Base-by-base conservation (phyloP, 305 asterid genomes). In the Withania somnifera region DNA sequence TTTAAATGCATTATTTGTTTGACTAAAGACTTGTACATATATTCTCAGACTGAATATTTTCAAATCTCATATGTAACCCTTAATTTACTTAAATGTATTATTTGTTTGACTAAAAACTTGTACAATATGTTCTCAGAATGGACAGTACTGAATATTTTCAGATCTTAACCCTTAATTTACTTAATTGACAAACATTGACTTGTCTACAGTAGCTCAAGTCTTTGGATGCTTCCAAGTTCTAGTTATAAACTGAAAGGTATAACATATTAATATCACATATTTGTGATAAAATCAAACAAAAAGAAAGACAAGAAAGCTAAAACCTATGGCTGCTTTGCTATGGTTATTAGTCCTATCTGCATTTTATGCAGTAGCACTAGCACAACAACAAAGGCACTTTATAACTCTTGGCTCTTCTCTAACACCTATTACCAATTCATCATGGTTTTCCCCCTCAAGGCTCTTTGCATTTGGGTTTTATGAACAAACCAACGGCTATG, bases 381-480 rank as follows among this genome's bases (percentile, higher is more conserved):
- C 77, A 68, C 77, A 68, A 11, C 77, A 68, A 11, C 53, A 68
- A 38, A 11, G 34, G 4, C 9, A 68, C 19, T 68, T 26, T 79
- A 58, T 79, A 79, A 38, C 82, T 61, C 56, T 64, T 19, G 87
- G 85, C 17, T 64, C 83, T 58, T 28, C 75, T 42, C 83, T 84
- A 15, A 14, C 19, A 78, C 83, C 87, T 47, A 6, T 4, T 50
- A 30, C 56, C 9, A 60, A 61, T 22, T 42, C 84, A 1, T 82
- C 86, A 11, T 84, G 85, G 87, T 78, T 45, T 24, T 84, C 87
- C 0, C 64, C 30, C 0, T 45, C 87, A 3, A 60, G 69, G 7
- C 79, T 66, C n/a, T 77, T 81, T 28, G 75, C 85, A 8, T 85
- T 85, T 52, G 83, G 87, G 36, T 85, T 85, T 24, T 82, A 81